Base-by-base conservation (phyloP, 192 early-diverging fungal genomes). In the Podila horticola region DNA sequence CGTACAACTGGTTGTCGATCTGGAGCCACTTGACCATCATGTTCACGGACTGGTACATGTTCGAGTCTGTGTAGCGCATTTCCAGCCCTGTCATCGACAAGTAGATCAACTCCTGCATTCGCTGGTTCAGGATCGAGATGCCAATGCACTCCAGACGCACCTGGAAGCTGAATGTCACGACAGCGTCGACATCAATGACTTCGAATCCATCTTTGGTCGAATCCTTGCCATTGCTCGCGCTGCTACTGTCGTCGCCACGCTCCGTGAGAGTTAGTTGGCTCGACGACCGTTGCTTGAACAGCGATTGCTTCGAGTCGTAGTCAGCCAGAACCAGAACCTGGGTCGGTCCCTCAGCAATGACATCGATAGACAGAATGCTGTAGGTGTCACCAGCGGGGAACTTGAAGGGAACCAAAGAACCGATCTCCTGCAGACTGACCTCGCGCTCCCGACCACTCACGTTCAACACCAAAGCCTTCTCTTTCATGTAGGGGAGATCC, bases 1-100 rank as follows among this genome's bases (percentile, higher is more conserved):
- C 96, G 64, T 93, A 93, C 4, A 98, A 83, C 82, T 99, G 97
- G 85, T 98, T 99, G 82, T 99, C 98, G 64, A 99, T 92, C 89
- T 97, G 76, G 24, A 97, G 71, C 98, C 98, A 99, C 61, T 96
- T 92, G 22, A 96, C 90, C 48, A 88, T 84, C 82, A 95, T 90
- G 30, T 89, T 90, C 26, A 94, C 64, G 19, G 93, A 92, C 84
- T 94, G 93, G 79, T 94, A 94, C 55, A 91, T 88, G 11, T 89
- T 94, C 0, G 95, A 93, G 63, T 98, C 97, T 2, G 88, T 92
- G 55, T 91, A 93, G 26, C 89, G 90, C 57, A 97, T 83, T 81
- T 92, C 91, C 24, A 97, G 74, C 0, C 92, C 92, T 20, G 92
- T 88, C 63, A 95, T 84, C 19, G 95, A 94, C 0, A 92, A 82